Conservation (phyloP, 2,329 filamentous ascomycete species). For the Fusarium continuum region DNA sequence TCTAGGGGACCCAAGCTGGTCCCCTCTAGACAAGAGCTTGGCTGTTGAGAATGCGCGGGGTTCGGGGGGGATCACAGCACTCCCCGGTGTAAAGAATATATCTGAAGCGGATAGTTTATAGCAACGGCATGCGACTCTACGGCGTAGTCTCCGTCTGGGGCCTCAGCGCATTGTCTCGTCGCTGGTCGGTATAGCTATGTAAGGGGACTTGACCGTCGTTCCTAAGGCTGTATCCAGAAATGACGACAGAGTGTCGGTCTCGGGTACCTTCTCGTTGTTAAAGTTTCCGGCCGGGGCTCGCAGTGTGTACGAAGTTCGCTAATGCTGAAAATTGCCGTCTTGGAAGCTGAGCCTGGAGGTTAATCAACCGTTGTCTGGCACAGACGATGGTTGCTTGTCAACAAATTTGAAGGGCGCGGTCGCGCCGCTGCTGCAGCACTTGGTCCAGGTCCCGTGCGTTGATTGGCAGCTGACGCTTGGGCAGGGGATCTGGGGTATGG, state of each 20-base stretch:
- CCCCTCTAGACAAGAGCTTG: conserved; percentile 44
- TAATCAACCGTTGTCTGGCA: conserved; percentile 29
- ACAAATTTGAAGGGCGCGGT: conserved; percentile 44
- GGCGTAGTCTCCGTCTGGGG: conserved; percentile 32
- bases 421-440: conserved; percentile 27
- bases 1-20: conserved; percentile 50
- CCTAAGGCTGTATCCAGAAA: conserved; percentile 36
- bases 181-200: conserved; percentile 11
- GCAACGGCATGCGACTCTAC: conserved; percentile 26
- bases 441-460: conserved; percentile 39
- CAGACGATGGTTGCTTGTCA: conserved; percentile 42
- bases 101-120: conserved; percentile 21
- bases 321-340: conserved; percentile 15
- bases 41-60: conserved; percentile 43
- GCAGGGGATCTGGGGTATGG: conserved; percentile 37
- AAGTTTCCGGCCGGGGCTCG: conserved; percentile 4
- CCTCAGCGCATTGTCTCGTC: conserved; percentile 40
- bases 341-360: conserved; percentile 17
- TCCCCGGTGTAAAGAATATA: conserved; percentile 5
- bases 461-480: conserved; percentile 43
- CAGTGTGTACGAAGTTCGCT: background rate
- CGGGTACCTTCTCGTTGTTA: conserved; percentile 15
- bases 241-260: conserved; percentile 39
- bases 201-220: conserved; percentile 31
- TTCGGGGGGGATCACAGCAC: conserved; percentile 21